Percentiles rank a stretch among this genome's conserved stretches.
Evolutionary conservation across 2,329 filamentous ascomycete species (phyloP).

Genomic region (Parasarocladium wereldwijsianum): DNA sequence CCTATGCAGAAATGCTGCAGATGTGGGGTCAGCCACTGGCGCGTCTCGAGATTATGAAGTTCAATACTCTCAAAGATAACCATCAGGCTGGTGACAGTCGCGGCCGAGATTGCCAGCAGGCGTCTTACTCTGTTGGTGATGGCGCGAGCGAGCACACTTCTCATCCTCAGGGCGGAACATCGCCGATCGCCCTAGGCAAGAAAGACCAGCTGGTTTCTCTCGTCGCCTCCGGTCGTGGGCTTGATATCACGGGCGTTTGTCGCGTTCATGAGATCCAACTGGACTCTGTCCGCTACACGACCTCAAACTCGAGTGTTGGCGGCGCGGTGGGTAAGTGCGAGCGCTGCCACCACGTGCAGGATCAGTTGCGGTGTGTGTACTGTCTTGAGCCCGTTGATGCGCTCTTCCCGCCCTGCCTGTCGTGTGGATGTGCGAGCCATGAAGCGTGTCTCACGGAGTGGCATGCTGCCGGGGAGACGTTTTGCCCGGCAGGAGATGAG

Average conservation of each 20-base stretch:
- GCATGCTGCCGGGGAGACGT: slow-evolving; percentile 38
- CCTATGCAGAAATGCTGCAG: slow-evolving; percentile 55
- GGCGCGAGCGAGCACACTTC: slow-evolving; percentile 18
- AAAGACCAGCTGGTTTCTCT: slow-evolving; percentile 35
- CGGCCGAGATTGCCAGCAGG: no score
- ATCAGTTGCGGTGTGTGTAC: slow-evolving; percentile 45
- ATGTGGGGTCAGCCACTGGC: slow-evolving; percentile 50
- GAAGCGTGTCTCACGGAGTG: slow-evolving; percentile 43
- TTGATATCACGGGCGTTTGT: slow-evolving; percentile 50
- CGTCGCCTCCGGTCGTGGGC: slow-evolving; percentile 37
- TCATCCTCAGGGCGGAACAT: slow-evolving; percentile 24
- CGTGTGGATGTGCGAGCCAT: slow-evolving; percentile 48
- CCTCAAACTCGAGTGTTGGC: slow-evolving; percentile 21
- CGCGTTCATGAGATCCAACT: slow-evolving; percentile 47
- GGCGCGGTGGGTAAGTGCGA: slow-evolving; percentile 35
- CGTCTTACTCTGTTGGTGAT: slow-evolving; percentile 23
- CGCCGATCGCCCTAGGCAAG: slow-evolving; percentile 41
- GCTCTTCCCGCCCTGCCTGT: slow-evolving; percentile 45
- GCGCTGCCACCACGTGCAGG: slow-evolving; percentile 38
- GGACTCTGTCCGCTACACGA: slow-evolving; percentile 37
- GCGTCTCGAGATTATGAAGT: slow-evolving; percentile 54
- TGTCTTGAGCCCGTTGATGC: slow-evolving; percentile 46
- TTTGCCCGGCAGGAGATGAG: slow-evolving; percentile 50
- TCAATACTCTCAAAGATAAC: slow-evolving; percentile 45
- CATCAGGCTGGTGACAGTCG: slow-evolving; percentile 15